Evolutionary conservation across 1,284 basidiomycete species (phyloP), one percentile per base, ranked within the genome.

Genomic region (Apiotrichum veenhuisii): DNA sequence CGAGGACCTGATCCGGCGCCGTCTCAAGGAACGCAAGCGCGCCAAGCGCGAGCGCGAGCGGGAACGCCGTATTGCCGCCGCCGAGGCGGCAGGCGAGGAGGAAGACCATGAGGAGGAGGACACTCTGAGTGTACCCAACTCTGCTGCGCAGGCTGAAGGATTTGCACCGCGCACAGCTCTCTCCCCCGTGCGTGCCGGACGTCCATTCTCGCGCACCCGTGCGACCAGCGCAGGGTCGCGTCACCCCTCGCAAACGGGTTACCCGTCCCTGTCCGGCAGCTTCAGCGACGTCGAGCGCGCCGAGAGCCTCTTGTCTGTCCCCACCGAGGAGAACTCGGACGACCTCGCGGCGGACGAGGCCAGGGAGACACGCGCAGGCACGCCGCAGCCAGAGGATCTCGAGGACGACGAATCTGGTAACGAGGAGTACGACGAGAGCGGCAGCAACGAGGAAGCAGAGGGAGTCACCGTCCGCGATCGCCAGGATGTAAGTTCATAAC

Each of bases 401-500:
- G 60, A 65, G 0, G 49, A 25, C 20, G 69, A 66, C 11, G 64
- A 67, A 11, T 64, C 64, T 18, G 66, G 67, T 17, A 67, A 64
- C 11, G 68, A 68, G 8, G 68, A 69, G 2, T 72, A 71, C 17
- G 71, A 68, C 14, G 70, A 66, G 20, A 67, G 65, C 36, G 66
- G 57, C 22, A 65, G 64, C 20, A 64, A 58, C 18, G 72, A 72
- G 41, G 86, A 85, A 36, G 92, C 97, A 66, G 91, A 89, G 38
- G 92, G 81, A 49, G 80, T 98, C 67, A 98, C 95, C 0, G 80
- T 98, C 64, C 93, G 89, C 77, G 94, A 98, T 68, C 86, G 96
- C 30, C 96, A 99, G 75, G 97, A 96, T 45, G 88, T 95, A 55
- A 70, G 79, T 73, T 20, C 14, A 30, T 42, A 30, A 23, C 22